phyloP scores from a whole-genome alignment of 202 grass and related monocot genomes.

The Panicum virgatum region DNA sequence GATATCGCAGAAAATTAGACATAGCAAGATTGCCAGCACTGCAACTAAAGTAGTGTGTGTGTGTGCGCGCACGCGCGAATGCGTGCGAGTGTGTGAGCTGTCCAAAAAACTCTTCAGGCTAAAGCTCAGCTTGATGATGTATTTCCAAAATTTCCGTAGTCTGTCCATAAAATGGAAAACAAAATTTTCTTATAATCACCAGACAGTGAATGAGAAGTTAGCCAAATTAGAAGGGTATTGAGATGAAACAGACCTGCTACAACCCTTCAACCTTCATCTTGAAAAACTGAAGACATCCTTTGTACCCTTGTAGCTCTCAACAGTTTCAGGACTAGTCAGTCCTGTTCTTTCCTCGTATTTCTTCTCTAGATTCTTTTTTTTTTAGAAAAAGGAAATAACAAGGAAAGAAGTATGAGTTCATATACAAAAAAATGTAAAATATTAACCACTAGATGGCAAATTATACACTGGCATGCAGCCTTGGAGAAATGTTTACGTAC shows the following conservation, averaged over 20 bases:
- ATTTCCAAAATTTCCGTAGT: conserved; percentile 30
- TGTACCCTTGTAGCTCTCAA: conserved; percentile 55
- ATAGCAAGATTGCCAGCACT: conserved; percentile 21
- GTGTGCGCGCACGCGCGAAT: no score
- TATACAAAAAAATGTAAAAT: conserved; percentile 23
- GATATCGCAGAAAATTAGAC: conserved; percentile 41
- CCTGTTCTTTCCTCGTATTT: conserved; percentile 80
- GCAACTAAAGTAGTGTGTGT: conserved; percentile 22
- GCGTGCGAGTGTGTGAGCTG: neutral
- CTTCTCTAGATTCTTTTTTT: conserved; percentile 79
- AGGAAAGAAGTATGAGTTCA: conserved; percentile 10
- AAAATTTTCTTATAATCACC: conserved; percentile 8
- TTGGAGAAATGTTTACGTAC: conserved; percentile 1
- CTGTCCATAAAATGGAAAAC: conserved; percentile 31
- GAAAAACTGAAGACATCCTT: conserved; percentile 54
- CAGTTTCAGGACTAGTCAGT: conserved; percentile 64
- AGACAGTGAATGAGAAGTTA: conserved; percentile 20
- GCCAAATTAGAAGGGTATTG: neutral
- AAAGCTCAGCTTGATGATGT: conserved; percentile 3
- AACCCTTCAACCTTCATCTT: conserved; percentile 45
- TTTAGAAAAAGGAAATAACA: conserved; percentile 2
- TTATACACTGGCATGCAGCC: neutral
- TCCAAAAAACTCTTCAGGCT: conserved; percentile 33
- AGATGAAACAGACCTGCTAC: conserved; percentile 34
- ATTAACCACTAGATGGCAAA: neutral